Evolutionary conservation across 2,329 filamentous ascomycete genomes (phyloP).

Genomic region (Colletotrichum sp.): DNA sequence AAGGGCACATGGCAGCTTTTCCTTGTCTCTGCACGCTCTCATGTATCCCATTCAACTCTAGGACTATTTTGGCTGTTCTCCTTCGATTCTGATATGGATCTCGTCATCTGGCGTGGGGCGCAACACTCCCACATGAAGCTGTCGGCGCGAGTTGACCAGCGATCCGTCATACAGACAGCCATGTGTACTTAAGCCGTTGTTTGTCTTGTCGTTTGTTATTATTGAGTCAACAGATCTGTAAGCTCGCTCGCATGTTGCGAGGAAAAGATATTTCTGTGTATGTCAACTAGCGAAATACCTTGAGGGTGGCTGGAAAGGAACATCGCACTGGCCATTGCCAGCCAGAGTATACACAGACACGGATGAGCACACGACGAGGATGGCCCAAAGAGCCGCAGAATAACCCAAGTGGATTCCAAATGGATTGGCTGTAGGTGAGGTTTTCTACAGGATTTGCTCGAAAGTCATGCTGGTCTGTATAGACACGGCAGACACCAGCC

Average conservation of each 20-base stretch:
- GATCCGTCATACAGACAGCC: fast-evolving
- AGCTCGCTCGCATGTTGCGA: too few relatives aligned
- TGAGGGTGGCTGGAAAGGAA: too few relatives aligned
- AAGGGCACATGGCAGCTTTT: fast-evolving
- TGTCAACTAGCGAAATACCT: too few relatives aligned
- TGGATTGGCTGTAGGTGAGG: too few relatives aligned
- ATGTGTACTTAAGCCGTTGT: neutral
- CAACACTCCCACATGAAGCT: neutral
- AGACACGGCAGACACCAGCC: neutral
- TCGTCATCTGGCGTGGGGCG: neutral
- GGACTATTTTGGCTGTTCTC: neutral
- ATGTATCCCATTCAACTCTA: fast-evolving
- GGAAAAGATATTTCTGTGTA: too few relatives aligned
- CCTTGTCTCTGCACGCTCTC: fast-evolving
- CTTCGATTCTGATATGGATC: neutral
- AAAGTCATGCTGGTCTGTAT: too few relatives aligned
- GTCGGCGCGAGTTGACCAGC: neutral
- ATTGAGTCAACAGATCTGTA: fast-evolving
- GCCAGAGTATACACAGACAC: too few relatives aligned
- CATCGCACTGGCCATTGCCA: too few relatives aligned
- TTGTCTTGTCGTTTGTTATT: neutral
- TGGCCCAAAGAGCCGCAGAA: too few relatives aligned
- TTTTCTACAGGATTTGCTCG: too few relatives aligned
- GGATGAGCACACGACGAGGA: too few relatives aligned
- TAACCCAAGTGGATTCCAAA: too few relatives aligned